Conservation (phyloP, 331 rosid species). For the Telfairia occidentalis region DNA sequence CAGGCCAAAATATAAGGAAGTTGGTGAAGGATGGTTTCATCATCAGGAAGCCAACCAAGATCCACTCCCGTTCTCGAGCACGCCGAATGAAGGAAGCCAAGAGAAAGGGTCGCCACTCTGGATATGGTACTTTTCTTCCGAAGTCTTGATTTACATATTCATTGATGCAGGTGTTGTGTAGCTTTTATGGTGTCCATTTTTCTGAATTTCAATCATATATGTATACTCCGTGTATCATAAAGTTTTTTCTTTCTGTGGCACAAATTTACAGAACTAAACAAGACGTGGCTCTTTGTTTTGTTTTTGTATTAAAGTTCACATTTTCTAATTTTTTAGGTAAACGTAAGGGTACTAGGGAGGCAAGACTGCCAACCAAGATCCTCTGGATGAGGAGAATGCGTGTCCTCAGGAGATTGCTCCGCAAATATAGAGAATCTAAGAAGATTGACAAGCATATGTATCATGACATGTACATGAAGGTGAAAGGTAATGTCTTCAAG, state of each 20-base stretch:
- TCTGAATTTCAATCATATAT: too few relatives aligned
- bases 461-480: slow-evolving; percentile 17
- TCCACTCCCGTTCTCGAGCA: slow-evolving; percentile 19
- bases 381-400: slow-evolving; percentile 20
- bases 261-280: background rate
- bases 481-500: slow-evolving; percentile 15
- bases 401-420: slow-evolving; percentile 14
- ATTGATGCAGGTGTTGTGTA: background rate
- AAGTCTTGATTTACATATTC: background rate
- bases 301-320: background rate
- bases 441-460: slow-evolving; percentile 17
- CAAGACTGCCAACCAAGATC: slow-evolving; percentile 13
- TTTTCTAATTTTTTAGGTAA: slow-evolving; percentile 1
- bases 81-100: slow-evolving; percentile 18
- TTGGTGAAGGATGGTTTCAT: slow-evolving; percentile 16
- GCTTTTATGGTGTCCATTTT: background rate
- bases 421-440: slow-evolving; percentile 14
- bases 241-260: background rate
- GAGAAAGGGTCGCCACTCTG: slow-evolving; percentile 18
- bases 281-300: background rate
- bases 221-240: background rate
- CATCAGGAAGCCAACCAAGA: slow-evolving; percentile 21
- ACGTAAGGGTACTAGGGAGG: slow-evolving; percentile 18
- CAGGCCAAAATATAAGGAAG: slow-evolving; percentile 16
- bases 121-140: background rate